phyloP scores from a whole-genome alignment of 768 basidiomycete species.

The Kwoniella newhampshirensis region DNA sequence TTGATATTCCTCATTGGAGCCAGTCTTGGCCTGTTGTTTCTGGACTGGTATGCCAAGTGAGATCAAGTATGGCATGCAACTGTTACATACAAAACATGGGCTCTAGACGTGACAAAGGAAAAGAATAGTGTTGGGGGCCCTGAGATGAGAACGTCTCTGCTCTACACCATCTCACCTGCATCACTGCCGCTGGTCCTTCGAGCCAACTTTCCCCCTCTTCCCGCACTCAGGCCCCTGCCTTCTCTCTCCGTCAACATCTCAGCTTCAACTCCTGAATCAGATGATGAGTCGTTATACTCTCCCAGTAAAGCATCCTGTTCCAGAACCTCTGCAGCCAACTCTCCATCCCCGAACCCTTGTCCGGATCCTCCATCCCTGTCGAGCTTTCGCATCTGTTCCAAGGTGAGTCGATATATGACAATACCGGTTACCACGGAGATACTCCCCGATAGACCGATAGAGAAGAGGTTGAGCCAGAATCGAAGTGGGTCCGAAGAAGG shows the following conservation, averaged over 20 bases:
- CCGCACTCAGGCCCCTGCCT: not conserved
- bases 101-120: too few species aligned
- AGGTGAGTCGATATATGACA: constrained; percentile 48
- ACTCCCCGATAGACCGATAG: constrained; percentile 34
- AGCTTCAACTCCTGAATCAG: not conserved
- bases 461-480: constrained; percentile 50
- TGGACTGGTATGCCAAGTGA: constrained; percentile 79
- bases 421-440: constrained; percentile 43
- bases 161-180: not conserved
- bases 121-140: too few species aligned
- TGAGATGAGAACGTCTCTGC: too few species aligned
- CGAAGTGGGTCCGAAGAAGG: constrained; percentile 36
- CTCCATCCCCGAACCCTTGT: constrained; percentile 26
- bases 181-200: not conserved
- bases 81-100: too few species aligned
- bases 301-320: constrained; percentile 44
- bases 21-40: constrained; percentile 82
- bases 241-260: constrained; percentile 6
- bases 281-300: constrained; percentile 24
- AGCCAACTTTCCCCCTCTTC: not conserved
- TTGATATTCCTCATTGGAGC: constrained; percentile 89
- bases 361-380: constrained; percentile 12
- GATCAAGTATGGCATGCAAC: not conserved
- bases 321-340: constrained; percentile 45
- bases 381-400: constrained; percentile 49